Percentiles rank a stretch among this genome's conserved stretches.
Conservation (phyloP, 2,329 filamentous ascomycete genomes). For the Botrytis sinoallii region DNA sequence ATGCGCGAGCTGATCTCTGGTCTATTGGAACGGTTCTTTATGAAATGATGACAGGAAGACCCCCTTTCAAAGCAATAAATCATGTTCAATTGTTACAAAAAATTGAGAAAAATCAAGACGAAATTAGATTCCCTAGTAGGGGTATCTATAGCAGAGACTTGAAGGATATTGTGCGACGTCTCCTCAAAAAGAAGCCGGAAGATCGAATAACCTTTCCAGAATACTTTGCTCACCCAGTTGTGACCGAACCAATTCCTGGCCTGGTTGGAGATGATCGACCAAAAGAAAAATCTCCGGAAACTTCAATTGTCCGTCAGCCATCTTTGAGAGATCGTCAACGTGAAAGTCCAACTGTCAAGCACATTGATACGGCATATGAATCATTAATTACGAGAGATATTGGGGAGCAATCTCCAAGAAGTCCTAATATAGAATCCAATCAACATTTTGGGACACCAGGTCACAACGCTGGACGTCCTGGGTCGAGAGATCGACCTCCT, state of each 20-base stretch:
- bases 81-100: conserved; percentile 90
- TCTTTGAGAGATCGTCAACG: conserved; percentile 22
- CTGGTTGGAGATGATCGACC: conserved; percentile 72
- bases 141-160: conserved; percentile 69
- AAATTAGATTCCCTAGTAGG: conserved; percentile 77
- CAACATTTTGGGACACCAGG: conserved; percentile 29
- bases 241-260: conserved; percentile 74
- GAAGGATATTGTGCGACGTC: conserved; percentile 73
- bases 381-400: background rate
- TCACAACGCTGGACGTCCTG: conserved; percentile 22
- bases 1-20: conserved; percentile 95
- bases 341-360: background rate
- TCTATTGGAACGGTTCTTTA: conserved; percentile 94
- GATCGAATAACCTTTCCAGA: conserved; percentile 82
- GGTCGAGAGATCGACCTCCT: conserved; percentile 28
- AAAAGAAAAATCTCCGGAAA: conserved; percentile 30
- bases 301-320: conserved; percentile 26
- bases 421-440: conserved; percentile 24
- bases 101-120: conserved; percentile 85
- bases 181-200: conserved; percentile 82
- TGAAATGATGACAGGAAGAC: conserved; percentile 89
- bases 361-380: conserved; percentile 16
- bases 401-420: conserved; percentile 25
- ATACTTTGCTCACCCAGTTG: conserved; percentile 75
- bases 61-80: conserved; percentile 88